Evolutionary conservation across 768 basidiomycete species (phyloP).

Genomic region (Lactarius vividus): DNA sequence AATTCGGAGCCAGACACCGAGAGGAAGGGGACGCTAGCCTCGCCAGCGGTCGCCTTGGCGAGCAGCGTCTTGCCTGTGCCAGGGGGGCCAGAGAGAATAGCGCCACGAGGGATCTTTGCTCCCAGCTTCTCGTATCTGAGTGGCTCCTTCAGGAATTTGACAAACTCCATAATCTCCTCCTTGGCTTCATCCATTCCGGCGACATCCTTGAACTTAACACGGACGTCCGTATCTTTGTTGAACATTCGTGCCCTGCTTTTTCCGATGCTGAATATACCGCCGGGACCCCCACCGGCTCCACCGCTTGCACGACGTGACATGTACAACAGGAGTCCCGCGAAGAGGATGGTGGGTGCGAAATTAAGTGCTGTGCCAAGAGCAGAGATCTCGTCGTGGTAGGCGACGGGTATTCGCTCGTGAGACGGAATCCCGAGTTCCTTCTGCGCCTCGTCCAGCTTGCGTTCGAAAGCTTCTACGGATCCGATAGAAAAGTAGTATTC

Average conservation of each 20-base stretch:
- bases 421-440: conserved; percentile 87
- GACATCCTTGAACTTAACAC: conserved; percentile 92
- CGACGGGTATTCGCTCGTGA: conserved; percentile 92
- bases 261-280: conserved; percentile 96
- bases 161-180: conserved; percentile 99
- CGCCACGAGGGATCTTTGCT: conserved; percentile 95
- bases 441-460: conserved; percentile 93
- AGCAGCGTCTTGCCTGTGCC: conserved; percentile 98
- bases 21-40: conserved; percentile 96
- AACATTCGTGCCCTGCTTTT: conserved; percentile 94
- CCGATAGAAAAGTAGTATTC: conserved; percentile 97
- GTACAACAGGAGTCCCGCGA: conserved; percentile 87
- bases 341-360: conserved; percentile 92
- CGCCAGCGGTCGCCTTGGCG: conserved; percentile 97
- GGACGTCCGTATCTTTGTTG: conserved; percentile 95
- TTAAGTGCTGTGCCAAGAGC: conserved; percentile 77
- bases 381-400: conserved; percentile 94
- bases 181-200: conserved; percentile 99
- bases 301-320: conserved; percentile 70
- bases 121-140: conserved; percentile 92
- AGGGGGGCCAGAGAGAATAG: conserved; percentile 92
- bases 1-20: conserved; percentile 99
- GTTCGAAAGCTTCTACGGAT: conserved; percentile 94
- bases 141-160: conserved; percentile 97
- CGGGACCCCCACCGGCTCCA: conserved; percentile 60